These are phyloP conservation scores for Avena insularis DNA, from an alignment of 176 grass and related monocot genomes.

Conservation along the genomic window DNA sequence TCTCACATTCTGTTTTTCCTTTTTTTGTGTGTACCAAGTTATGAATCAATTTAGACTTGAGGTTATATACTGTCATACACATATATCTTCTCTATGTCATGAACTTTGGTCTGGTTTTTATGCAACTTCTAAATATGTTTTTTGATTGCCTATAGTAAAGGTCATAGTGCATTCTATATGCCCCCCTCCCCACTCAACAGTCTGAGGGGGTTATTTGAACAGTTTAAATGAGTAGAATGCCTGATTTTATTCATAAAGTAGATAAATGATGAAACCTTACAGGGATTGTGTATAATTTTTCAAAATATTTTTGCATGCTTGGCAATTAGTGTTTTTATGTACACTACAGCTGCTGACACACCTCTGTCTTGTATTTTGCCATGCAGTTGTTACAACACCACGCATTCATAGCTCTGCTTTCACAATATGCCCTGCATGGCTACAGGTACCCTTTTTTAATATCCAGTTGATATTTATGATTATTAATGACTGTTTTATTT, in stretches of 20 bases:
- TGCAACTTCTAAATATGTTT: too few relatives aligned
- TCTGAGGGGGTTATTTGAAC: background rate
- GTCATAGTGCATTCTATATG: too few relatives aligned
- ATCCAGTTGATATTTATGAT: background rate
- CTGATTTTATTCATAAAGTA: background rate
- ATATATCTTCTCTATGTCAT: too few relatives aligned
- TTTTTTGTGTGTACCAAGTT: too few relatives aligned
- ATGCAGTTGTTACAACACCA: constrained; percentile 72
- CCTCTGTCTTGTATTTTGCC: background rate
- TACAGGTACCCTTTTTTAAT: constrained; percentile 54
- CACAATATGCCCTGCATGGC: constrained; percentile 66
- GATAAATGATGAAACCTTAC: background rate
- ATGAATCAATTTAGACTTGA: too few relatives aligned
- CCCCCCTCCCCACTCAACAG: too few relatives aligned
- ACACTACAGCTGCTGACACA: constrained; percentile 9
- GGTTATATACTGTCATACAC: too few relatives aligned
- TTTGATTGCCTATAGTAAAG: too few relatives aligned
- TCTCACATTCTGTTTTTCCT: background rate
- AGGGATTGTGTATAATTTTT: background rate
- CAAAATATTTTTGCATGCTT: constrained; percentile 3
- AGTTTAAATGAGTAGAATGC: background rate
- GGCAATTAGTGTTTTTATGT: background rate
- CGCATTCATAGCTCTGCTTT: constrained; percentile 64
- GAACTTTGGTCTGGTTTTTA: too few relatives aligned
- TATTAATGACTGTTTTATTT: constrained; percentile 9